Base-by-base conservation (phyloP, 495 filamentous ascomycete species). In the Trichoderma virens region DNA sequence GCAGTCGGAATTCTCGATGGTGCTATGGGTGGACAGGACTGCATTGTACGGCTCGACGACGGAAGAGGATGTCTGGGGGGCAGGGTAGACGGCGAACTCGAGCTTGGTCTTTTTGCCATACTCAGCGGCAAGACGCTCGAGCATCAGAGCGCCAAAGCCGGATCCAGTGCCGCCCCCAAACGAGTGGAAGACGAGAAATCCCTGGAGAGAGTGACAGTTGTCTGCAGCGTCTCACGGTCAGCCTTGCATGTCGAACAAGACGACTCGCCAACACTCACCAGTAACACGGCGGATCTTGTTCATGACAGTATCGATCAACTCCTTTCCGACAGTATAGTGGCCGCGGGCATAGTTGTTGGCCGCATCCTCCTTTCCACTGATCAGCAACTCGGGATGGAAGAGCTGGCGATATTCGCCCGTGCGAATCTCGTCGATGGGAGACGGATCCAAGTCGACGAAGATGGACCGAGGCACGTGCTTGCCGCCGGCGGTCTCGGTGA, bases 31-130 rank as follows among this genome's bases (percentile, higher is more conserved):
- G 69, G 95, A 96, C 64, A 98, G 84, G 77, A 98, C 97, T 61
- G 95, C 96, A 83, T 98, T 98, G 85, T 98, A 98, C 30, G 94
- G 94, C 84, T 98, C 94, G 67, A 98, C 94, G 63, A 98, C 93
- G 61, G 95, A 93, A 70, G 93, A 97, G 68, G 92, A 91, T 68
- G 93, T 93, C 81, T 92, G 93, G 47, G 95, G 95, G 68, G 94
- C 92, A 68, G 94, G 94, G 81, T 98, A 98, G 69, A 98, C 92
- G 74, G 92, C 94, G 82, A 98, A 98, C 80, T 98, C 94, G 61
- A 98, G 85, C 89, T 98, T 98, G 83, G 88, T 91, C 88, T 98
- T 98, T 87, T 98, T 98, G 78, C 92, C 92, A 74, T 96, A 98
- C 81, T 98, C 94, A 71, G 94, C 88, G 45, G 94, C 97, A 65